A percentile compares a stretch with the other conserved stretches of the same genome.
These are phyloP conservation scores for Aspergillus haitiensis DNA, from an alignment of 495 filamentous ascomycete species.

Conservation along the genomic window DNA sequence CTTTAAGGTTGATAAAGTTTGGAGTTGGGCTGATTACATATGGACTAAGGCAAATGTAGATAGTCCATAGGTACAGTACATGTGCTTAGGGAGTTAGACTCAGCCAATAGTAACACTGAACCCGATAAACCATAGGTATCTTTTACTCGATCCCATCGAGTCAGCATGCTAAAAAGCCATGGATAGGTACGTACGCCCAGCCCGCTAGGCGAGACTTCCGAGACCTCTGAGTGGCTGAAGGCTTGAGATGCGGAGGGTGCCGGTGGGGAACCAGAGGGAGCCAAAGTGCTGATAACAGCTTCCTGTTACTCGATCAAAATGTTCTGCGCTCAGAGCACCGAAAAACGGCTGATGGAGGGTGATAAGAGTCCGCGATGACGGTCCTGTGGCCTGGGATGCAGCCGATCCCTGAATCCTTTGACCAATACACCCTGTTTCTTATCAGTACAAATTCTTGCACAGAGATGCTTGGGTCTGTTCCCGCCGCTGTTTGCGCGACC, in stretches of 20 bases:
- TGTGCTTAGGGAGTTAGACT: too few relatives aligned
- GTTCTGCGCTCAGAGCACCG: background rate
- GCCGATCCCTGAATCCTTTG: constrained; percentile 19
- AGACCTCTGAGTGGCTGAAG: constrained; percentile 8
- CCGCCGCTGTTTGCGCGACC: background rate
- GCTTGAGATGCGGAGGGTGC: constrained; percentile 26
- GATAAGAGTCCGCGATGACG: constrained; percentile 17
- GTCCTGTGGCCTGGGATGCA: constrained; percentile 2
- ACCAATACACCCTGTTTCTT: constrained; percentile 17
- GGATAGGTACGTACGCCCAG: constrained; percentile 11
- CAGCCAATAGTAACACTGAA: too few relatives aligned
- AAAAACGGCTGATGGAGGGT: constrained; percentile 17
- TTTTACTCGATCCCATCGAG: constrained; percentile 50
- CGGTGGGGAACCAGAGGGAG: constrained; percentile 17
- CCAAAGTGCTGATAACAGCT: constrained; percentile 28
- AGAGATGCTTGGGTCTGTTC: background rate
- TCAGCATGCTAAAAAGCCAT: constrained; percentile 27
- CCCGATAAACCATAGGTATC: constrained; percentile 5
- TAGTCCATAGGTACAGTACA: too few relatives aligned
- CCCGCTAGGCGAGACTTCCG: constrained; percentile 1
- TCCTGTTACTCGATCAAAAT: constrained; percentile 29
- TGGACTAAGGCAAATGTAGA: too few relatives aligned
- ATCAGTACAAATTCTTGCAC: constrained; percentile 13
- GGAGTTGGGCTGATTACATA: too few relatives aligned
- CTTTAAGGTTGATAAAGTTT: too few relatives aligned